Evolutionary conservation across 306 rosid species (phyloP).

Genomic region (Biancaea sappan): DNA sequence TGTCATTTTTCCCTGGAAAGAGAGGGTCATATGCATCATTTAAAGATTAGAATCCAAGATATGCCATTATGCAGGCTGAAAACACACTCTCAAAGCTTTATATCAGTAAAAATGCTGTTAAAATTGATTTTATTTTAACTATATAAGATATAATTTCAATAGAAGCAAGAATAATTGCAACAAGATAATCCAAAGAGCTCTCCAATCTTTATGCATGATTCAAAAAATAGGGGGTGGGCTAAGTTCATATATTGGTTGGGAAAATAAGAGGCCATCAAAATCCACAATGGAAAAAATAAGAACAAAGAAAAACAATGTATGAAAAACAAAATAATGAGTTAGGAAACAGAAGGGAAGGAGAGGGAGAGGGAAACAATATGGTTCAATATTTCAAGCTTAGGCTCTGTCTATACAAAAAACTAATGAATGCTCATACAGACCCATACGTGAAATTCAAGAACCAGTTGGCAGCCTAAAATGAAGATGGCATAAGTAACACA

Average conservation of each 20-base stretch:
- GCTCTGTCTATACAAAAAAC: neutral
- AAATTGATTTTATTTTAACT: neutral
- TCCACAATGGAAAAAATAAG: neutral
- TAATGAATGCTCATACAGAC: neutral
- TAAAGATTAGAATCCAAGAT: conserved; percentile 24
- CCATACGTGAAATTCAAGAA: neutral
- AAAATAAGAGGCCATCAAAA: neutral
- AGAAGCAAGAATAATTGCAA: neutral
- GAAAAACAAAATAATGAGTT: neutral
- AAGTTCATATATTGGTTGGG: neutral
- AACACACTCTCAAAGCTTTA: conserved; percentile 18
- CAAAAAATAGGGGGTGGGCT: neutral
- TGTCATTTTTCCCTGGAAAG: conserved; percentile 92
- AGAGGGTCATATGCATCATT: conserved; percentile 34
- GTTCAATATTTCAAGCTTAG: neutral
- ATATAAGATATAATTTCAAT: neutral
- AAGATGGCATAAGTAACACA: neutral
- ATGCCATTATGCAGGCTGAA: conserved; percentile 9
- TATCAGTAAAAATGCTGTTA: neutral
- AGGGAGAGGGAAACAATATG: neutral
- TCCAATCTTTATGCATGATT: neutral
- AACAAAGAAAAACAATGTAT: neutral
- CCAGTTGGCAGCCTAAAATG: neutral
- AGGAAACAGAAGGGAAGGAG: neutral
- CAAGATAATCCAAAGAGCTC: neutral